Conservation (phyloP, 495 filamentous ascomycete genomes). For the Apiosordaria backusii region DNA sequence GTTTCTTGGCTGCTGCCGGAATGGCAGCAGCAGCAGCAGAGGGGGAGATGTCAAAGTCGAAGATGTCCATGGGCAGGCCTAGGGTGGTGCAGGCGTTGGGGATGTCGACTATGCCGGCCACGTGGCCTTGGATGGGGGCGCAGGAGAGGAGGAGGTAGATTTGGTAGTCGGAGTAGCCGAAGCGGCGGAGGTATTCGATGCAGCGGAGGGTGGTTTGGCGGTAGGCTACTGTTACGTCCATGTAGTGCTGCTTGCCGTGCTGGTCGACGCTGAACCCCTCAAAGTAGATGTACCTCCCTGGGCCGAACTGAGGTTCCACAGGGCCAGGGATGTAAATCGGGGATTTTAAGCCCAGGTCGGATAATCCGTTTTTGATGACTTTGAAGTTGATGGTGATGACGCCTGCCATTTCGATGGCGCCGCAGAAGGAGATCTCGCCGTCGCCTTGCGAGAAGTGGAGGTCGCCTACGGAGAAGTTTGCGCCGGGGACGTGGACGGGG, state of each 20-base stretch:
- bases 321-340: conserved; percentile 89
- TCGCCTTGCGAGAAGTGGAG: conserved; percentile 89
- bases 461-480: conserved; percentile 91
- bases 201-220: conserved; percentile 73
- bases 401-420: conserved; percentile 96
- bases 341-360: conserved; percentile 72
- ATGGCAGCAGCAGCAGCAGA: conserved; percentile 41
- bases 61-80: conserved; percentile 91
- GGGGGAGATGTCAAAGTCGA: conserved; percentile 88
- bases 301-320: conserved; percentile 88
- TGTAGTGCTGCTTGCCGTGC: conserved; percentile 85
- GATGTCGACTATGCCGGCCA: conserved; percentile 92
- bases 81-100: conserved; percentile 82
- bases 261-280: conserved; percentile 95
- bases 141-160: conserved; percentile 85
- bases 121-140: conserved; percentile 86
- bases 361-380: conserved; percentile 80
- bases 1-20: conserved; percentile 44
- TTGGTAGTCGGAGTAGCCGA: conserved; percentile 74
- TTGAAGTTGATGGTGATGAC: conserved; percentile 88
- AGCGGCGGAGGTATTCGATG: conserved; percentile 85
- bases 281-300: conserved; percentile 82
- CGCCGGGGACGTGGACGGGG: conserved; percentile 76
- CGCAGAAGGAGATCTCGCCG: conserved; percentile 94
- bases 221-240: conserved; percentile 92